These are phyloP conservation scores for Paspalum notatum DNA, from an alignment of 176 grass and related monocot species.

Conservation along the genomic window DNA sequence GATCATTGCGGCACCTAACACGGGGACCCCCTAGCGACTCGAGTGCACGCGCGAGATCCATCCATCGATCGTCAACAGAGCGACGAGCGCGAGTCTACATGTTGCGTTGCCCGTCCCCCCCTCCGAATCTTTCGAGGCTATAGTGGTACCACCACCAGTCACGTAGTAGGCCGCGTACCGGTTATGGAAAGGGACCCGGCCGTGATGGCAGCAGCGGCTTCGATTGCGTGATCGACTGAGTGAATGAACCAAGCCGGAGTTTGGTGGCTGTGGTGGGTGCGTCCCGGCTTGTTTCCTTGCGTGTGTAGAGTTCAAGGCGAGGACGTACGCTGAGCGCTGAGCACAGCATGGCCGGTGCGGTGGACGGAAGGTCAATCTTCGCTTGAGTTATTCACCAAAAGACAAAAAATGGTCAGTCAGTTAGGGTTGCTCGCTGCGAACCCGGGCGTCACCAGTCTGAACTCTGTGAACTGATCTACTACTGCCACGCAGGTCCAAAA, in stretches of 20 bases:
- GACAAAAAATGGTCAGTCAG: background rate
- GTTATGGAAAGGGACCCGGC: conserved; percentile 52
- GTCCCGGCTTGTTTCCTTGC: background rate
- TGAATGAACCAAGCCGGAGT: background rate
- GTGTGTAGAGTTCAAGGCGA: conserved; percentile 1
- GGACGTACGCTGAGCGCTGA: background rate
- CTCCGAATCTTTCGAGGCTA: conserved; percentile 1
- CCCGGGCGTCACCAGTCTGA: background rate
- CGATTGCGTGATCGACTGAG: conserved; percentile 26
- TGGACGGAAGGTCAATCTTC: background rate
- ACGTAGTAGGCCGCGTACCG: conserved; percentile 54
- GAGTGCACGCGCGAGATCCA: background rate
- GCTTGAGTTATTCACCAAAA: background rate
- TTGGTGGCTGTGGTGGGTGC: background rate
- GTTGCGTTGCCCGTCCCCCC: too few relatives aligned
- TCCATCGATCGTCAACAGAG: conserved; percentile 25
- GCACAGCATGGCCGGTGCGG: background rate
- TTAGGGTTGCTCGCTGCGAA: background rate
- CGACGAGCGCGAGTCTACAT: background rate
- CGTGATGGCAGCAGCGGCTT: conserved; percentile 23
- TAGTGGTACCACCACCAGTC: background rate
- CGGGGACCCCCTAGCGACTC: background rate
- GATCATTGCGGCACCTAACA: conserved; percentile 52
- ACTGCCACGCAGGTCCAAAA: background rate
- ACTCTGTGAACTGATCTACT: background rate